Percentiles rank a stretch among this genome's conserved stretches.
Conservation (phyloP, 75 land plant species). For the Pinus tabuliformis region DNA sequence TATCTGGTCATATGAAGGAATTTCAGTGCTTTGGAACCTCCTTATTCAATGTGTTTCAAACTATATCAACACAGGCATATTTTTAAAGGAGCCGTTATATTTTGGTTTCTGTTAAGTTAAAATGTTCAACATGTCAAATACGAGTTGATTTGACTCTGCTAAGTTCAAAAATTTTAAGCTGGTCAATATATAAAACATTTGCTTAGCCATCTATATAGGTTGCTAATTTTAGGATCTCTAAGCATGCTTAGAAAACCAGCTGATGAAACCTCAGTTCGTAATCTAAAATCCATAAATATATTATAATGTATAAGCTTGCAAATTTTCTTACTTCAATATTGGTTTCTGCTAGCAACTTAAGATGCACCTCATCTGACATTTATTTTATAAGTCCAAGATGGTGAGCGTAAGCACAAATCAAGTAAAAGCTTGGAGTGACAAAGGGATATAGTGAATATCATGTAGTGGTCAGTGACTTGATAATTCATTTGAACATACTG, state of each 20-base stretch:
- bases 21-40: not conserved
- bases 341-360: too few relatives aligned
- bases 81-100: not conserved
- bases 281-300: not conserved
- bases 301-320: not conserved
- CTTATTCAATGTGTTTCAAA: not conserved
- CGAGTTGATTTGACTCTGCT: not conserved
- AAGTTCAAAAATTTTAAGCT: not conserved
- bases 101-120: not conserved
- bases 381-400: not conserved
- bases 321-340: not conserved
- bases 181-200: not conserved
- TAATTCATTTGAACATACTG: not conserved
- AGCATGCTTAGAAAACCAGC: not conserved
- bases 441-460: constrained; percentile 1
- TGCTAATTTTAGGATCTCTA: not conserved
- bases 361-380: not conserved
- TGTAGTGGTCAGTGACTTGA: not conserved
- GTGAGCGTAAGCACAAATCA: not conserved
- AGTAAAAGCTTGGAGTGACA: not conserved
- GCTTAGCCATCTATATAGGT: not conserved
- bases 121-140: not conserved
- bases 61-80: not conserved
- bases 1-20: not conserved
- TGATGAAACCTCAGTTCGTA: not conserved